Percentiles rank a stretch among this genome's conserved stretches.
phyloP scores from a whole-genome alignment of 306 rosid species.

The Fragaria iinumae region DNA sequence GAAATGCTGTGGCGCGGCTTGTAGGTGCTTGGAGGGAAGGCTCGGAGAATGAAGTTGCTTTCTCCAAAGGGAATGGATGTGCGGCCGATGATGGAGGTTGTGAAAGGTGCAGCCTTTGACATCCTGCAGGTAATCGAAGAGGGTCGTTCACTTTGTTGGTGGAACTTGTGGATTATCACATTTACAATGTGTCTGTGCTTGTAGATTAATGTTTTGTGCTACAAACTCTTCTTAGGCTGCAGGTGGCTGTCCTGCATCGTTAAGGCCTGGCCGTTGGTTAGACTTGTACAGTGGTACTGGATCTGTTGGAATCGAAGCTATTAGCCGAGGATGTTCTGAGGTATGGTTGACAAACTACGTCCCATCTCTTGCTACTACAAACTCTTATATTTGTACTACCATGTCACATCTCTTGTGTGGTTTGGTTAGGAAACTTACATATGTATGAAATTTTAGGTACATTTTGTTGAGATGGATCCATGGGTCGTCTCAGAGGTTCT shows the following conservation, averaged over 20 bases:
- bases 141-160: not conserved
- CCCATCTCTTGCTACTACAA: not conserved
- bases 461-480: constrained; percentile 97
- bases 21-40: constrained; percentile 91
- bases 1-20: constrained; percentile 1
- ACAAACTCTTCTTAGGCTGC: constrained; percentile 58
- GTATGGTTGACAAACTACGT: constrained; percentile 30
- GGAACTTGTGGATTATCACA: not conserved
- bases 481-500: constrained; percentile 91
- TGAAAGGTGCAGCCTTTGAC: constrained; percentile 93
- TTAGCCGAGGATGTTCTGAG: constrained; percentile 94
- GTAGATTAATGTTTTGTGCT: constrained; percentile 19
- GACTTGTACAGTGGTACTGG: constrained; percentile 98
- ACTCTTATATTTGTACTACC: not conserved
- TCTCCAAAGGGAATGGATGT: constrained; percentile 98
- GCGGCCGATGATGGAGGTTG: constrained; percentile 99
- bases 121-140: constrained; percentile 68
- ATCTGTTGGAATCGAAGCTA: constrained; percentile 97
- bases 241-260: constrained; percentile 83
- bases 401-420: not conserved
- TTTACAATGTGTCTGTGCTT: constrained; percentile 7
- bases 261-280: constrained; percentile 97
- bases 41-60: constrained; percentile 78
- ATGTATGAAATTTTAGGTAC: constrained; percentile 51
- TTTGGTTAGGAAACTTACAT: not conserved